These are phyloP conservation scores for Auricularia sp. DNA, from an alignment of 768 basidiomycete genomes.

Conservation along the genomic window DNA sequence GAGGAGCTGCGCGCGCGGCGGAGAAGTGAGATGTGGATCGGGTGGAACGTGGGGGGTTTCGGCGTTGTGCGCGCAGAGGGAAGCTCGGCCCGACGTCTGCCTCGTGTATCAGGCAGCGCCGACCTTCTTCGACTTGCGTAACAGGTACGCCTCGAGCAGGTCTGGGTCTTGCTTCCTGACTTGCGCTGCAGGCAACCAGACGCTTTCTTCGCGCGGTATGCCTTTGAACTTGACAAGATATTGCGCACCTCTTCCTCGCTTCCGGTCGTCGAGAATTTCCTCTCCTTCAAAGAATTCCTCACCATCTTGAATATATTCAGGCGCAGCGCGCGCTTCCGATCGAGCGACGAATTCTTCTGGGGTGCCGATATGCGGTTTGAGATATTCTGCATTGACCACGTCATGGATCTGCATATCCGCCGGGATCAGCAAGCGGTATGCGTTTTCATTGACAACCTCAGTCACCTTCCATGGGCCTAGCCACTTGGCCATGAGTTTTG, in stretches of 20 bases:
- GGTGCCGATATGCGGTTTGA: background rate
- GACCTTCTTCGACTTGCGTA: too few relatives aligned
- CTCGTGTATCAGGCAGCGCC: too few relatives aligned
- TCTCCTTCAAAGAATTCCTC: background rate
- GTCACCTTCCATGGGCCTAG: conserved; percentile 20
- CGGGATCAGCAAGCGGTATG: conserved; percentile 17
- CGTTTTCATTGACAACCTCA: conserved; percentile 7
- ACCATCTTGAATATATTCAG: background rate
- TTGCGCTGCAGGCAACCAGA: background rate
- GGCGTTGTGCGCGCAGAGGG: too few relatives aligned
- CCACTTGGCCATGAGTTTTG: conserved; percentile 18
- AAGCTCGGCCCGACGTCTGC: too few relatives aligned
- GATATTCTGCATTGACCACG: conserved; percentile 12
- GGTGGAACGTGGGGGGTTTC: too few relatives aligned
- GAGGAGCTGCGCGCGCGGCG: too few relatives aligned
- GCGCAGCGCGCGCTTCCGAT: background rate
- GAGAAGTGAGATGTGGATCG: too few relatives aligned
- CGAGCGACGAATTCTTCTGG: background rate
- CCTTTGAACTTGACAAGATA: background rate
- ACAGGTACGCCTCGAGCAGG: background rate
- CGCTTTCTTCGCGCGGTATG: too few relatives aligned
- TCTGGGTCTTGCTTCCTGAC: background rate
- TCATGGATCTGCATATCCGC: conserved; percentile 16
- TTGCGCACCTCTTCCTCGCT: background rate
- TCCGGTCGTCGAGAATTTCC: background rate